Percentiles rank a stretch among this genome's conserved stretches.
These are phyloP conservation scores for Phytopythium sindhum DNA, from an alignment of 352 stramenopile genomes.

Conservation along the genomic window DNA sequence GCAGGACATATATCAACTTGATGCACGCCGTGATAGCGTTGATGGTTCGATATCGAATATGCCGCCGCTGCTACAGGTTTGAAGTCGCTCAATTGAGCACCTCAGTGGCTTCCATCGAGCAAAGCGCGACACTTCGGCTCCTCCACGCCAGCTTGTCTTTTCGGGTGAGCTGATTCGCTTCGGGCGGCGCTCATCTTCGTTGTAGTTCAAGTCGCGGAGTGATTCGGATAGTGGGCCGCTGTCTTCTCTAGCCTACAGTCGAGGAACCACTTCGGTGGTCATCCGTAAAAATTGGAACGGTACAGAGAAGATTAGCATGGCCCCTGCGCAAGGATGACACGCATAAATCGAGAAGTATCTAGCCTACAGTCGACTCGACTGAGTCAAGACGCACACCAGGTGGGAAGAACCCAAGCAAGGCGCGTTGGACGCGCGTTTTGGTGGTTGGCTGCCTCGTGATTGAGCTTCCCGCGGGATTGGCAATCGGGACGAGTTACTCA, in stretches of 20 bases:
- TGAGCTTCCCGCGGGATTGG: neutral
- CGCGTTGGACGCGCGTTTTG: neutral
- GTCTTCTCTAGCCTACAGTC: neutral
- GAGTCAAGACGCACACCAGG: neutral
- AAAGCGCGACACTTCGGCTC: neutral
- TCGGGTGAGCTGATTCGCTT: neutral
- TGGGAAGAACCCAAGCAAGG: conserved; percentile 1
- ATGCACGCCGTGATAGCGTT: neutral
- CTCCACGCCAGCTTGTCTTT: neutral
- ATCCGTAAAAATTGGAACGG: conserved; percentile 44
- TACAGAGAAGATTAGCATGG: conserved; percentile 36
- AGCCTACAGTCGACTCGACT: too few relatives aligned
- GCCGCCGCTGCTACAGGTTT: too few relatives aligned
- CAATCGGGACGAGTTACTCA: neutral
- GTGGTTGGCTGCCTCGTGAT: neutral
- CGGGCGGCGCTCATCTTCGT: neutral
- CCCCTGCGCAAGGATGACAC: conserved; percentile 6
- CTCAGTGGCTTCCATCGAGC: too few relatives aligned
- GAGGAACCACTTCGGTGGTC: conserved; percentile 39
- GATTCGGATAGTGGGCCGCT: neutral
- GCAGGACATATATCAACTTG: too few relatives aligned
- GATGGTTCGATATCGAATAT: neutral
- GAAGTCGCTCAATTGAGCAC: too few relatives aligned
- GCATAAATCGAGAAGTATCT: too few relatives aligned
- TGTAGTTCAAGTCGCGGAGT: neutral